phyloP scores from a whole-genome alignment of 176 grass and related monocot species.

The Hordeum marinum region DNA sequence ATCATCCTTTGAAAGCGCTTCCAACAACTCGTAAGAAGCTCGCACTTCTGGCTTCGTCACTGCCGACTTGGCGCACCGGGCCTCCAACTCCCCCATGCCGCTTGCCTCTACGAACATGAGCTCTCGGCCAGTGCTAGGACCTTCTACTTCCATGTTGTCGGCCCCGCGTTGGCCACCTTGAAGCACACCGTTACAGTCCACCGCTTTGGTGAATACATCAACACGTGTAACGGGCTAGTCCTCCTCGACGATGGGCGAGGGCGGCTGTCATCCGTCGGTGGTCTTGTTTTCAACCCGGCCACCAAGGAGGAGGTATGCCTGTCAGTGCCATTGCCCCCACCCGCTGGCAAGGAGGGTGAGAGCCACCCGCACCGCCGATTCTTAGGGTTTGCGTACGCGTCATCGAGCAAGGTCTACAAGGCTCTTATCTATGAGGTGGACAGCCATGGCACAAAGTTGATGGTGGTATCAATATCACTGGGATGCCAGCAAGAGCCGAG shows the following conservation, averaged over 20 bases:
- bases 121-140: fast-evolving
- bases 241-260: neutral
- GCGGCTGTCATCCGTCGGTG: neutral
- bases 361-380: neutral
- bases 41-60: neutral
- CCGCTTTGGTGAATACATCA: neutral
- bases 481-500: neutral
- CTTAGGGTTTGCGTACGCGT: neutral
- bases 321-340: neutral
- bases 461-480: neutral
- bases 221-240: neutral
- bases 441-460: neutral
- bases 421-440: neutral
- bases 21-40: neutral
- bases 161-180: neutral
- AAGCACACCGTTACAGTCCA: neutral
- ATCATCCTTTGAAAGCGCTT: neutral
- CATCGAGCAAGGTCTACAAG: neutral
- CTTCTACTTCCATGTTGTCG: neutral
- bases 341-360: neutral
- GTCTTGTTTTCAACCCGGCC: neutral
- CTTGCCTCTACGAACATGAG: neutral
- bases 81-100: neutral
- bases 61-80: neutral
- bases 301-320: neutral